A percentile compares a stretch with the other conserved stretches of the same genome.
phyloP scores from a whole-genome alignment of 78 protist genomes.

The Planoprotostelium fungivorum region DNA sequence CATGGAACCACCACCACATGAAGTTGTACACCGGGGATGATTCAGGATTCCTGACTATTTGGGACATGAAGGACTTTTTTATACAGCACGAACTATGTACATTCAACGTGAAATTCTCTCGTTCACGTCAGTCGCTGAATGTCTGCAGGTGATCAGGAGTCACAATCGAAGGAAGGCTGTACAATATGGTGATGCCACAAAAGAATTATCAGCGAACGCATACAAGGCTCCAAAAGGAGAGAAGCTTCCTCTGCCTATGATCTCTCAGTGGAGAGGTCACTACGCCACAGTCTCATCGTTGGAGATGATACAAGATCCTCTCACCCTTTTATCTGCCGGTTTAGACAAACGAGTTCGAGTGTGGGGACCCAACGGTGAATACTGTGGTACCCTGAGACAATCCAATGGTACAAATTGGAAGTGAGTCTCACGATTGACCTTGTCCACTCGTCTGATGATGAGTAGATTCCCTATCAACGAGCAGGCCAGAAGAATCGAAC shows the following conservation, averaged over 20 bases:
- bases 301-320: not conserved
- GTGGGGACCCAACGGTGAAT: not conserved
- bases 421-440: not conserved
- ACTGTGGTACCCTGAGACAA: not conserved
- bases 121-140: not conserved
- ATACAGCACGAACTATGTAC: not conserved
- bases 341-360: not conserved
- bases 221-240: not conserved
- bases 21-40: not conserved
- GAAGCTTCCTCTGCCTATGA: not conserved
- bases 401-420: not conserved
- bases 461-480: not conserved
- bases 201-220: too few relatives aligned
- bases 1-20: not conserved
- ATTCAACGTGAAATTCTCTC: not conserved
- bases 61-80: not conserved
- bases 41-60: not conserved
- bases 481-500: not conserved
- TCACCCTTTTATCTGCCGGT: not conserved
- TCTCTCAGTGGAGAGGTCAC: not conserved
- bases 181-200: not conserved
- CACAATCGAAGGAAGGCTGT: not conserved
- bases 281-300: not conserved
- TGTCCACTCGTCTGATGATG: not conserved
- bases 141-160: not conserved